A percentile compares a stretch with the other conserved stretches of the same genome.
These are phyloP conservation scores for Cephaloascus fragrans DNA, from an alignment of 805 yeast species.

Conservation along the genomic window DNA sequence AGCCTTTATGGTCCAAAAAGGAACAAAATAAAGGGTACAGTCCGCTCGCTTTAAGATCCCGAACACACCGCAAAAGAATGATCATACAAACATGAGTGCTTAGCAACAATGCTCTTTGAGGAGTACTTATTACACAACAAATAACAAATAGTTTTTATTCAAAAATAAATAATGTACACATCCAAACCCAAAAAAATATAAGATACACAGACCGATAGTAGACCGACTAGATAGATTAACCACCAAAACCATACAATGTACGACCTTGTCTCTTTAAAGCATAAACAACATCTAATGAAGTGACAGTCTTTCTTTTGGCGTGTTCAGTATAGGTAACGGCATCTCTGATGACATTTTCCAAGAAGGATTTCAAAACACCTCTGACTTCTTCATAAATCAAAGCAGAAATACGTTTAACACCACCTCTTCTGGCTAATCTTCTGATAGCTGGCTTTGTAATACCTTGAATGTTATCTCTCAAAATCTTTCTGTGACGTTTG, in stretches of 20 bases:
- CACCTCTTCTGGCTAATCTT: conserved; percentile 99
- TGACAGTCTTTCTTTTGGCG: conserved; percentile 99
- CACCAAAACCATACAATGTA: conserved; percentile 99
- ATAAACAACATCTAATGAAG: conserved; percentile 96
- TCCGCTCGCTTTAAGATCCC: too few relatives aligned
- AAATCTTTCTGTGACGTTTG: conserved; percentile 99
- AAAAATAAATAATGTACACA: too few relatives aligned
- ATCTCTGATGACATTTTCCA: conserved; percentile 96
- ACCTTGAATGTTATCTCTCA: conserved; percentile 99
- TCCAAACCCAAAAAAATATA: too few relatives aligned
- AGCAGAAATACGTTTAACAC: conserved; percentile 99
- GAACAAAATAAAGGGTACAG: too few relatives aligned
- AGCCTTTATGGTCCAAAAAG: too few relatives aligned
- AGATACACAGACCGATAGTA: too few relatives aligned
- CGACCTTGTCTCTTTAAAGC: conserved; percentile 99
- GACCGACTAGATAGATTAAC: too few relatives aligned
- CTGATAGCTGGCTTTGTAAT: conserved; percentile 99
- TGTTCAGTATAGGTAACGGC: conserved; percentile 99
- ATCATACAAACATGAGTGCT: too few relatives aligned
- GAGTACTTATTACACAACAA: too few relatives aligned
- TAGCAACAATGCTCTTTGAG: too few relatives aligned
- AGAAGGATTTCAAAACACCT: conserved; percentile 90
- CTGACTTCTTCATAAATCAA: conserved; percentile 98
- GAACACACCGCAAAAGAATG: too few relatives aligned
- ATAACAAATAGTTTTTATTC: too few relatives aligned